Evolutionary conservation across 225 moss, liverwort and hornwort genomes (phyloP), one percentile per base, ranked within the genome.

Genomic region (Anthoceros angustus): DNA sequence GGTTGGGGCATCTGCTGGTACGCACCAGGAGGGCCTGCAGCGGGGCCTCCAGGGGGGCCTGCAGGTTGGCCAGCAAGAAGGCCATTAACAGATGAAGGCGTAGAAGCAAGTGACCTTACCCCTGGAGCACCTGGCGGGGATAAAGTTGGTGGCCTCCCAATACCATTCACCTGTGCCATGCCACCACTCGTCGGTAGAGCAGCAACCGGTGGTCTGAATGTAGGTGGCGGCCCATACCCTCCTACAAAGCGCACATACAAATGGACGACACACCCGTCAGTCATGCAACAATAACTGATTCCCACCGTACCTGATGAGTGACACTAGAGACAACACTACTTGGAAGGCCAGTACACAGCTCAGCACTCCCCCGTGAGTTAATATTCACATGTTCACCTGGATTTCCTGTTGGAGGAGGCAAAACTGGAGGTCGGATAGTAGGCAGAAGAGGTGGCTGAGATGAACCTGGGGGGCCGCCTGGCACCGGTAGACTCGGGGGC

Each of bases 361-460:
- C n/a, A 18, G 7, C 55, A 55, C 55, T 55, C 23, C 16, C 5
- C n/a, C 55, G 4, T 18, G 23, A 55, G 55, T 15, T 7, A 23
- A 15, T 6, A 55, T 55, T 55, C 55, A 55, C 55, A 55, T 18
- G 14, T 55, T 55, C 55, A 55, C 55, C 55, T 55, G 55, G 12
- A 15, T 15, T 55, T 18, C 55, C 75, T 67, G 89, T 77, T 68
- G 91, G 98, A 63, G 87, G 87, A 50, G 82, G 82, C 64, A 98
- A 88, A 68, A 89, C 86, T 86, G 98, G 92, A 72, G 85, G 83
- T 39, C 92, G 87, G 62, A 92, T 78, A 43, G 78, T 75, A 62
- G 85, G 79, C 72, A 98, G 72, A 41, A 80, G 74, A 45, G 92
- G 98, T 49, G 83, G 80, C 25, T 85, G 92, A 68, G 80, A 77